Evolutionary conservation across 2,329 filamentous ascomycete species (phyloP).

Genomic region (Aaosphaeria arxii): DNA sequence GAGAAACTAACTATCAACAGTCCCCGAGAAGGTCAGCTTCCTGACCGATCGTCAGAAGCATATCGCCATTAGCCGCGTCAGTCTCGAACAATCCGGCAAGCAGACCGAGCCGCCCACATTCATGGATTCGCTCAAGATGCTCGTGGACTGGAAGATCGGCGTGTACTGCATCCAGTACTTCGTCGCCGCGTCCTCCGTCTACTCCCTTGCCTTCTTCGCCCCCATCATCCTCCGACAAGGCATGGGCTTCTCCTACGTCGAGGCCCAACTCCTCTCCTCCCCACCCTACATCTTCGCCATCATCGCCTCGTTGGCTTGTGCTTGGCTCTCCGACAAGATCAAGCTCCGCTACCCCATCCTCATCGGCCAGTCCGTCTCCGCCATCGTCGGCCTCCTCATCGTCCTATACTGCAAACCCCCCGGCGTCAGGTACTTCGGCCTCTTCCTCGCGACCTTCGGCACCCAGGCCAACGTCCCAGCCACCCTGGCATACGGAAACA

Average conservation of each 20-base stretch:
- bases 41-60: conserved; percentile 23
- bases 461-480: conserved; percentile 17
- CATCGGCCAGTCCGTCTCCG: conserved; percentile 14
- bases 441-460: conserved; percentile 21
- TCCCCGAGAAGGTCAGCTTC: conserved; percentile 25
- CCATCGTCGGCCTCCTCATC: conserved; percentile 17
- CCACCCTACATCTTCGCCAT: conserved; percentile 21
- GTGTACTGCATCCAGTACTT: conserved; percentile 28
- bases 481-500: conserved; percentile 23
- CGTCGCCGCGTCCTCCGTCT: conserved; percentile 22
- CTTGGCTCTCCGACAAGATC: conserved; percentile 20
- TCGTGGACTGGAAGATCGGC: conserved; percentile 28
- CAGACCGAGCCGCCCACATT: conserved; percentile 21
- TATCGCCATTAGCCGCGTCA: conserved; percentile 19
- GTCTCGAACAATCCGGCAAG: conserved; percentile 20
- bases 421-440: conserved; percentile 21
- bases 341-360: conserved; percentile 20
- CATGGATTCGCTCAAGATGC: conserved; percentile 18
- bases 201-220: conserved; percentile 20
- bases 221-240: conserved; percentile 23
- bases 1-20: conserved; percentile 4
- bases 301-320: conserved; percentile 13
- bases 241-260: conserved; percentile 21
- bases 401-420: conserved; percentile 17
- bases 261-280: conserved; percentile 19